Percentiles rank a stretch among this genome's conserved stretches.
Evolutionary conservation across 1,284 basidiomycete species (phyloP).

Genomic region (Rhodotorula mucilaginosa): DNA sequence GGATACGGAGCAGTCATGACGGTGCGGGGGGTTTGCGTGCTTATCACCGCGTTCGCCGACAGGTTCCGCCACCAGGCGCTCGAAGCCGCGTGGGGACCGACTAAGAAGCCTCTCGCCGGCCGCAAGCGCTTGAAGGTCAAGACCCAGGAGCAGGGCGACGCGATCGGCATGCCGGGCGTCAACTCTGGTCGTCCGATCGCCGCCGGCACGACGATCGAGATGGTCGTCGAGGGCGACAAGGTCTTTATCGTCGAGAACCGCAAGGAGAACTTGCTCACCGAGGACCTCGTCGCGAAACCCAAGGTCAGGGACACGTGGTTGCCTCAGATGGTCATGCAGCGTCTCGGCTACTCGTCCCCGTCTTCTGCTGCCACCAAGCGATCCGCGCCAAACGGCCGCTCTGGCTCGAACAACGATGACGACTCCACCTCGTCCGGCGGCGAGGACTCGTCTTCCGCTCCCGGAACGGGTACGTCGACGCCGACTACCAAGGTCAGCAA

Average conservation of each 20-base stretch:
- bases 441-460: slow-evolving; percentile 4
- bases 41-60: neutral
- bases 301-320: slow-evolving; percentile 33
- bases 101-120: slow-evolving; percentile 33
- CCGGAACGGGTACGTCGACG: neutral
- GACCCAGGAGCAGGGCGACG: slow-evolving; percentile 39
- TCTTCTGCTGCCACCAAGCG: slow-evolving; percentile 7
- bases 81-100: slow-evolving; percentile 43
- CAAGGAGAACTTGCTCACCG: slow-evolving; percentile 32
- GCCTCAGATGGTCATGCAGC: slow-evolving; percentile 10
- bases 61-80: slow-evolving; percentile 45
- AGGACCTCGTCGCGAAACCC: slow-evolving; percentile 26
- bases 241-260: slow-evolving; percentile 46
- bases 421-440: slow-evolving; percentile 9
- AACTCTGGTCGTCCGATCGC: slow-evolving; percentile 34
- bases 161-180: slow-evolving; percentile 33
- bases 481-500: neutral
- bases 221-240: slow-evolving; percentile 44
- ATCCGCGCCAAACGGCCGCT: neutral
- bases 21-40: neutral
- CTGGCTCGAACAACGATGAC: slow-evolving; percentile 16
- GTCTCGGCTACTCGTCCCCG: slow-evolving; percentile 8
- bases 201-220: slow-evolving; percentile 39
- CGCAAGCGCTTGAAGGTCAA: slow-evolving; percentile 39
- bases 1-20: neutral